These are phyloP conservation scores for Fragilaria radians DNA, from an alignment of 108 stramenopile species.

Conservation along the genomic window DNA sequence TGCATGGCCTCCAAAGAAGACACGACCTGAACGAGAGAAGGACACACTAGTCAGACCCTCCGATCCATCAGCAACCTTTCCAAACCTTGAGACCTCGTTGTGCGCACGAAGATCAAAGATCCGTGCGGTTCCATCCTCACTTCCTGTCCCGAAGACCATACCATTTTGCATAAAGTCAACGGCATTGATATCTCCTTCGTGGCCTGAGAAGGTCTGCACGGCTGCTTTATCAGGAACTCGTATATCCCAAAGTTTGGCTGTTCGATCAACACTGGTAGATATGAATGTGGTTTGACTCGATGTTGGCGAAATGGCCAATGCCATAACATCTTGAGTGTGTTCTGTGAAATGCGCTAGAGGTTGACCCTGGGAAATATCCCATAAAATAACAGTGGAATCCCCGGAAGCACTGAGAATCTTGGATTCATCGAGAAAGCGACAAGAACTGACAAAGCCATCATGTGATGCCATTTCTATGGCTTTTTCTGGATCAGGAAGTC, in stretches of 20 bases:
- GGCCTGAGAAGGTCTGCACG: conserved; percentile 89
- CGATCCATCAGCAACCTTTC: conserved; percentile 21
- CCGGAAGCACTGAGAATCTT: conserved; percentile 91
- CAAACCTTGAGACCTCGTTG: conserved; percentile 84
- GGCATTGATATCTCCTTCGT: conserved; percentile 96
- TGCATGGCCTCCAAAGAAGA: conserved; percentile 87
- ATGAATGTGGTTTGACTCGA: conserved; percentile 82
- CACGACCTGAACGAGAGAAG: conserved; percentile 68
- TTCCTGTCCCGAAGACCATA: conserved; percentile 84
- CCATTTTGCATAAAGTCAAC: conserved; percentile 95
- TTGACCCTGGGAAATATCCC: conserved; percentile 88
- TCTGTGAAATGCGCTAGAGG: conserved; percentile 81
- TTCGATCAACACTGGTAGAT: conserved; percentile 91
- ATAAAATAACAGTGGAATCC: conserved; percentile 94
- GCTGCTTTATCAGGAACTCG: conserved; percentile 48
- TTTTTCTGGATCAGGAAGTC: conserved; percentile 43
- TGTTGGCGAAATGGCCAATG: conserved; percentile 65
- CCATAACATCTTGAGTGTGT: conserved; percentile 96
- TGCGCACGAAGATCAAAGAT: conserved; percentile 94
- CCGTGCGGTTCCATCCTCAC: conserved; percentile 92
- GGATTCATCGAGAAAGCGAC: conserved; percentile 85
- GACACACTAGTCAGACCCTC: conserved; percentile 81
- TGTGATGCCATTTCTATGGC: conserved; percentile 92
- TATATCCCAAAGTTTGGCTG: conserved; percentile 97
- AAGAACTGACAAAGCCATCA: conserved; percentile 97